Evolutionary conservation across 2,329 filamentous ascomycete genomes (phyloP).

Genomic region (Aspergillus sp.): DNA sequence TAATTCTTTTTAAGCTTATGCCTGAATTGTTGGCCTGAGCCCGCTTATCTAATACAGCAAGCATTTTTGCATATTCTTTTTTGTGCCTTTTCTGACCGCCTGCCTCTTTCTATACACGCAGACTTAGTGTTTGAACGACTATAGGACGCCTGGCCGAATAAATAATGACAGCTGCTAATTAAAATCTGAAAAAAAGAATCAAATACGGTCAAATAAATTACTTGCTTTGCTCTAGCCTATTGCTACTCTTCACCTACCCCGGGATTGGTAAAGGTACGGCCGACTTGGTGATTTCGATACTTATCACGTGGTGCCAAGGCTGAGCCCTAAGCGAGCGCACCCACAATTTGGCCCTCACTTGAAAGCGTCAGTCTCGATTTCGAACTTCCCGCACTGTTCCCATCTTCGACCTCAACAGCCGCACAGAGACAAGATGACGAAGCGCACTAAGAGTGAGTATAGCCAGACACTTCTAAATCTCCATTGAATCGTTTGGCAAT

Average conservation of each 20-base stretch:
- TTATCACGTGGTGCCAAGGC: conserved; percentile 33
- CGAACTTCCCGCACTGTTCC: conserved; percentile 32
- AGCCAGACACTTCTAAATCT: background rate
- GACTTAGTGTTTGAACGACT: background rate
- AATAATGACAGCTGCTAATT: background rate
- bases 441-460: conserved; percentile 77
- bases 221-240: background rate
- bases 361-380: conserved; percentile 35
- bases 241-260: background rate
- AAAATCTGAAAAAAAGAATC: background rate
- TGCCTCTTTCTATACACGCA: background rate
- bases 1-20: too few relatives aligned
- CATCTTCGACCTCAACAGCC: conserved; percentile 40
- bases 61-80: background rate
- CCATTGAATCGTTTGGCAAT: background rate
- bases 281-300: background rate
- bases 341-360: conserved; percentile 35
- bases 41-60: background rate
- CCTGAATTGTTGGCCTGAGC: too few relatives aligned
- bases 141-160: background rate
- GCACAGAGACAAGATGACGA: conserved; percentile 72
- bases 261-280: too few relatives aligned
- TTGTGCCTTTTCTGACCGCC: background rate
- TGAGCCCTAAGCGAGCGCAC: conserved; percentile 42
- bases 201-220: background rate